Conservation (phyloP, 2,329 filamentous ascomycete species). For the Polychaeton citri region DNA sequence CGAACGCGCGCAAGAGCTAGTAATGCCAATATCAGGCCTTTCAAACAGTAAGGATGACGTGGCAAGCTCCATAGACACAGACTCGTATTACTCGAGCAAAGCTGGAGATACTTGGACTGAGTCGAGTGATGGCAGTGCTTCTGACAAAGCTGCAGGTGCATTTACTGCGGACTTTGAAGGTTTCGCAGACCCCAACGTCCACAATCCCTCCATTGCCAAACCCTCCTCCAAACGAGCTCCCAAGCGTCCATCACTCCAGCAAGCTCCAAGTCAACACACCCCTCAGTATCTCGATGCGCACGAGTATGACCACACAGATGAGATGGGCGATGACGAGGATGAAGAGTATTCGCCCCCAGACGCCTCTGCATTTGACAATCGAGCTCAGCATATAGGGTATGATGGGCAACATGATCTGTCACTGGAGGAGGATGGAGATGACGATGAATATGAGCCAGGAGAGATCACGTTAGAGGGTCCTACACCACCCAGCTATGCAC, state of each 20-base stretch:
- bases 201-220: background rate
- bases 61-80: slow-evolving; percentile 71
- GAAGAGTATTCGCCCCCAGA: slow-evolving; percentile 22
- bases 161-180: slow-evolving; percentile 14
- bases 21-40: slow-evolving; percentile 53
- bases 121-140: slow-evolving; percentile 25
- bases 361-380: slow-evolving; percentile 12
- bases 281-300: background rate
- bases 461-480: slow-evolving; percentile 17
- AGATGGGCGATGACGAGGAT: slow-evolving; percentile 15
- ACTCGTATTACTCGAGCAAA: slow-evolving; percentile 92
- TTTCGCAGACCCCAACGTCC: slow-evolving; percentile 6
- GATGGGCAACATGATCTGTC: background rate
- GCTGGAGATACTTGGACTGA: slow-evolving; percentile 58
- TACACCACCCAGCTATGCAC: slow-evolving; percentile 5
- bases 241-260: background rate
- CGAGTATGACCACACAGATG: slow-evolving; percentile 7
- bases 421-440: slow-evolving; percentile 16
- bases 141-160: slow-evolving; percentile 30
- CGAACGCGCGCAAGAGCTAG: slow-evolving; percentile 54
- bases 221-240: background rate
- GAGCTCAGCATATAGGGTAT: background rate
- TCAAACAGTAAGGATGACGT: slow-evolving; percentile 36
- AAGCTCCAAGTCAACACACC: background rate
- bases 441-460: slow-evolving; percentile 24